Conservation (phyloP, 108 stramenopile species). For the Cyclotella atomus region DNA sequence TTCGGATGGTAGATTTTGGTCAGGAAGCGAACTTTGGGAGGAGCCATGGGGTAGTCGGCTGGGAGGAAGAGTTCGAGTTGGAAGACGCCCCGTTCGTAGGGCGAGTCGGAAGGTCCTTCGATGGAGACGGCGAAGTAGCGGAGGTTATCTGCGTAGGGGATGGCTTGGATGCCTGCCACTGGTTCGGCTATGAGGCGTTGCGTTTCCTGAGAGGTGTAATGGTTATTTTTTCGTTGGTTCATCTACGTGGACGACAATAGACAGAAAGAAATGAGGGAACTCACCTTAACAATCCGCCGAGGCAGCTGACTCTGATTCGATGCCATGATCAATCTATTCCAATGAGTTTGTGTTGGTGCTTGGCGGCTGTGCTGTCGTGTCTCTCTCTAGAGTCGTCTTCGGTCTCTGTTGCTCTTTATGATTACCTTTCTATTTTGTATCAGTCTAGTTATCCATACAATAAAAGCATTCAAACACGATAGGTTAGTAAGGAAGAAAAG, state of each 20-base stretch:
- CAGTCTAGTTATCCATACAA: no score
- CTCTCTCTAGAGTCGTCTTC: not conserved
- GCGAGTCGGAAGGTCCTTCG: conserved; percentile 94
- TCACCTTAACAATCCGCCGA: conserved; percentile 51
- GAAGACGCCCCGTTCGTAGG: conserved; percentile 93
- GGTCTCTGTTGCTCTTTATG: no score
- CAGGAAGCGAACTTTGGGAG: conserved; percentile 98
- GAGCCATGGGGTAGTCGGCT: conserved; percentile 98
- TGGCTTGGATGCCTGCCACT: conserved; percentile 96
- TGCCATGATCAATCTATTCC: conserved; percentile 4
- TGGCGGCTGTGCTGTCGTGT: not conserved
- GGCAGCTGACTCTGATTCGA: conserved; percentile 27
- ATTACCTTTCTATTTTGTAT: conserved; percentile 18
- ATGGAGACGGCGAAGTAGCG: conserved; percentile 98
- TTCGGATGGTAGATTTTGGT: conserved; percentile 99
- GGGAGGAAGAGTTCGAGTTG: conserved; percentile 97
- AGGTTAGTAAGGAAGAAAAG: not conserved
- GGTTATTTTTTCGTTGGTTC: not conserved
- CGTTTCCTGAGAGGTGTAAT: conserved; percentile 71
- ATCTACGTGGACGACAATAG: not conserved
- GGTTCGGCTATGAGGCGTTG: conserved; percentile 96
- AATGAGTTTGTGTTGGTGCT: not conserved
- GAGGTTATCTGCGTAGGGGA: conserved; percentile 97
- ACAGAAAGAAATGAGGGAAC: not conserved
- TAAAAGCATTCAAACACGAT: no score